Percentiles rank a stretch among this genome's conserved stretches.
Evolutionary conservation across 139 green algal genomes (phyloP).

Genomic region (Astrephomene gubernaculifera): DNA sequence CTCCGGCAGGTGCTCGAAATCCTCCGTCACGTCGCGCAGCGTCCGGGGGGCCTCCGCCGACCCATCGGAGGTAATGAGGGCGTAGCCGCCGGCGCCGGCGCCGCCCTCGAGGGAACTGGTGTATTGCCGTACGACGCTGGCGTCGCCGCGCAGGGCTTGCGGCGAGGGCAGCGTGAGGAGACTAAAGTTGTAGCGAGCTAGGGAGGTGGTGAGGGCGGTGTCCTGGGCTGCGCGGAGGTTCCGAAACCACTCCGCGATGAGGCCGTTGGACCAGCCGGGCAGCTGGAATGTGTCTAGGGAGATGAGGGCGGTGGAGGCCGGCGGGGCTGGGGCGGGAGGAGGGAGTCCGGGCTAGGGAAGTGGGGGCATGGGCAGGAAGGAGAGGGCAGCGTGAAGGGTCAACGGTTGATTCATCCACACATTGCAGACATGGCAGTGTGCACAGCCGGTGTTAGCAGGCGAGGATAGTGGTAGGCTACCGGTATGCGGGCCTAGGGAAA

Average conservation of each 20-base stretch:
- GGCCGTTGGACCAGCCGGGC: conserved; percentile 21
- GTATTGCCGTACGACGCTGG: background rate
- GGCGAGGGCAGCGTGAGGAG: background rate
- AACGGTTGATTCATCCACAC: background rate
- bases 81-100: background rate
- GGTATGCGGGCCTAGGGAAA: no score
- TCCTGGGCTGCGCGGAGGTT: background rate
- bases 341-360: no score
- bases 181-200: background rate
- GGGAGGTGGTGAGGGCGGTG: no score
- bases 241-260: background rate
- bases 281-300: background rate
- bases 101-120: background rate
- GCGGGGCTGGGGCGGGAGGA: background rate
- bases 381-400: background rate
- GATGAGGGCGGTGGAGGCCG: no score
- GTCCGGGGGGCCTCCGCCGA: background rate
- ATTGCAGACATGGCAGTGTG: no score
- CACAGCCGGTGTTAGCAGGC: no score
- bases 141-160: background rate
- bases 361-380: background rate
- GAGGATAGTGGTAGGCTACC: no score
- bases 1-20: background rate
- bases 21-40: background rate
- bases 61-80: background rate